These are phyloP conservation scores for Eimeria praecox DNA, from an alignment of 169 alveolate genomes.

Conservation along the genomic window DNA sequence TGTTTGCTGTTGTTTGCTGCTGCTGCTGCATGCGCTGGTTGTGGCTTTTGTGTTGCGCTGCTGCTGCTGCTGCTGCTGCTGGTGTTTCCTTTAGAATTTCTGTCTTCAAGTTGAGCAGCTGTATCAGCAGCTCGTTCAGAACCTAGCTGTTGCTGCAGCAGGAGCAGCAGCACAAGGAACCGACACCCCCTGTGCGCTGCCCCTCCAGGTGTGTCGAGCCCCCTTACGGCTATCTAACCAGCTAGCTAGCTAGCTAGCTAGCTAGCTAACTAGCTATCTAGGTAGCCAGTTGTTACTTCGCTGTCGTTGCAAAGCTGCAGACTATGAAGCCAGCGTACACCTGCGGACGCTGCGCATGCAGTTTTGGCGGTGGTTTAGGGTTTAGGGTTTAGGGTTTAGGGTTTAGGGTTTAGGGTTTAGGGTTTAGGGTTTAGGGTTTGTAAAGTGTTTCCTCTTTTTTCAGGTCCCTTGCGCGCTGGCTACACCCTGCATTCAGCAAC, in stretches of 20 bases:
- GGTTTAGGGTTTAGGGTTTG: background rate
- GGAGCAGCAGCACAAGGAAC: constrained; percentile 36
- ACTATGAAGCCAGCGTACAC: background rate
- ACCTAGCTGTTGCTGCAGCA: constrained; percentile 61
- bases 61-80: background rate
- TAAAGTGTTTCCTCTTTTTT: background rate
- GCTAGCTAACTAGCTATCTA: background rate
- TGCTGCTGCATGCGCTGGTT: background rate
- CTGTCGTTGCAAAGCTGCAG: background rate
- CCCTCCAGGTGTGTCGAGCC: constrained; percentile 50
- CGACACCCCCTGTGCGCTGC: constrained; percentile 63
- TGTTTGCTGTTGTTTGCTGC: no score
- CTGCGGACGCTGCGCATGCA: background rate
- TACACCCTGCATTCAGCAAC: constrained; percentile 68
- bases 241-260: constrained; percentile 34
- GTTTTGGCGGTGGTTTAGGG: background rate
- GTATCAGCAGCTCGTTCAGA: constrained; percentile 62
- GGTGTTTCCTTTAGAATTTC: constrained; percentile 6
- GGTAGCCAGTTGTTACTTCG: background rate
- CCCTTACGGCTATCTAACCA: background rate
- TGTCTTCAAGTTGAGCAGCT: constrained; percentile 67
- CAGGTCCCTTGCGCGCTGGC: constrained; percentile 61
- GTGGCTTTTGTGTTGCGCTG: background rate
- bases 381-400: background rate
- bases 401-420: background rate